Evolutionary conservation across 1,139 yeast species (phyloP).

Genomic region (Sugiyamaella japonica): DNA sequence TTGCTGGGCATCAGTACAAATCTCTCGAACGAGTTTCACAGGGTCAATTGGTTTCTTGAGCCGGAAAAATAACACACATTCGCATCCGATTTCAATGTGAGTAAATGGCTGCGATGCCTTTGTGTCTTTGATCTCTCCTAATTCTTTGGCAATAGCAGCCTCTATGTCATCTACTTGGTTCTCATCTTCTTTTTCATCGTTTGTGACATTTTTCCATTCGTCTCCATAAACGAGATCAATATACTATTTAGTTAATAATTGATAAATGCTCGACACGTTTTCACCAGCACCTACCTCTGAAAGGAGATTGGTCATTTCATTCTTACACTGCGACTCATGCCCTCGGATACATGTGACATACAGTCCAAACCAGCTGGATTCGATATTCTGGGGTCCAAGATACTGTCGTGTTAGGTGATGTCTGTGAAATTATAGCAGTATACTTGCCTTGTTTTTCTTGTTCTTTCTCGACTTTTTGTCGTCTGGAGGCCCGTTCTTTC

Average conservation of each 20-base stretch:
- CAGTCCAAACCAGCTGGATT: constrained; percentile 80
- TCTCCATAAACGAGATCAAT: constrained; percentile 40
- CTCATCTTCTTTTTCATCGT: constrained; percentile 40
- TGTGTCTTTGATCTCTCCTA: constrained; percentile 54
- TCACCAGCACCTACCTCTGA: constrained; percentile 42
- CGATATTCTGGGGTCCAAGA: constrained; percentile 41
- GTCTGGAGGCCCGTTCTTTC: constrained; percentile 16
- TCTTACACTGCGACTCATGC: constrained; percentile 70
- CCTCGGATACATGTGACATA: constrained; percentile 85
- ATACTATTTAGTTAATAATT: constrained; percentile 26
- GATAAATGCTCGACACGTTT: neutral
- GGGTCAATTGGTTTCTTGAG: constrained; percentile 79
- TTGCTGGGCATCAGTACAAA: constrained; percentile 61
- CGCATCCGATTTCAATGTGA: constrained; percentile 73
- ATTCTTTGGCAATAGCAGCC: constrained; percentile 69
- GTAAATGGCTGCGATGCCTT: constrained; percentile 46
- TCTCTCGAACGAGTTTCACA: constrained; percentile 58
- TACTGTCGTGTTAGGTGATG: constrained; percentile 16
- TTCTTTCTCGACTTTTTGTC: constrained; percentile 22
- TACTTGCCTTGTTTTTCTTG: constrained; percentile 20
- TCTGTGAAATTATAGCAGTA: neutral
- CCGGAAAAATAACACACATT: constrained; percentile 79
- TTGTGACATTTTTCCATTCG: constrained; percentile 40
- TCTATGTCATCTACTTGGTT: constrained; percentile 56
- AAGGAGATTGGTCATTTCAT: constrained; percentile 66